Evolutionary conservation across 805 yeast genomes (phyloP).

Genomic region (Kodamaea jinghongensis): DNA sequence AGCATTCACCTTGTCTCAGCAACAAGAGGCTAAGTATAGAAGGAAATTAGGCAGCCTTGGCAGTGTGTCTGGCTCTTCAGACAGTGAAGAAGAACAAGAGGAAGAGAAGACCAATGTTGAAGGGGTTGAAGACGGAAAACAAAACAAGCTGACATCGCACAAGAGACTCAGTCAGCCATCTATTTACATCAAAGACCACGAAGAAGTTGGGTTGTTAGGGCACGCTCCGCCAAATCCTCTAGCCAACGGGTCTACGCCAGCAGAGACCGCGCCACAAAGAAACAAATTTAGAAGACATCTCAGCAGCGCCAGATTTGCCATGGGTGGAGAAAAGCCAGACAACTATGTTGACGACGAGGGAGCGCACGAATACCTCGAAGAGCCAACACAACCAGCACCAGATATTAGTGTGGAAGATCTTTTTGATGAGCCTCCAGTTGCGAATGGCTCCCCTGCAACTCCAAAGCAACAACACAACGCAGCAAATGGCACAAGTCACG

Average conservation of each 20-base stretch:
- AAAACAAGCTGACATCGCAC: not conserved
- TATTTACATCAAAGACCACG: conserved; percentile 26
- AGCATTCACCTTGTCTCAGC: conserved; percentile 50
- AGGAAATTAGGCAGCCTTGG: conserved; percentile 17
- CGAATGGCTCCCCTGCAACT: not conserved
- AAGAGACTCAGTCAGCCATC: conserved; percentile 20
- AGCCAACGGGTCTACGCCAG: not conserved
- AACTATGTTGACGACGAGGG: conserved; percentile 1
- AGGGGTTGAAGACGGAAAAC: conserved; percentile 1
- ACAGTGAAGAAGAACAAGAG: conserved; percentile 9
- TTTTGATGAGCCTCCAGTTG: not conserved
- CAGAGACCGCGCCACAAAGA: not conserved
- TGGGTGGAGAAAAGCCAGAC: not conserved
- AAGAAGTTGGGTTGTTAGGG: conserved; percentile 37
- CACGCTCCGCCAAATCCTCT: conserved; percentile 25
- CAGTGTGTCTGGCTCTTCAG: conserved; percentile 12
- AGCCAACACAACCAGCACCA: not conserved
- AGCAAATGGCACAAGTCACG: conserved; percentile 1
- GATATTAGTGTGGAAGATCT: not conserved
- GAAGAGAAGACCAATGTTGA: conserved; percentile 1
- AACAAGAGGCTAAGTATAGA: conserved; percentile 31
- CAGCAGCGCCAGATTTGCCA: not conserved
- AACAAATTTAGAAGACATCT: conserved; percentile 2
- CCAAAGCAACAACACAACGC: not conserved
- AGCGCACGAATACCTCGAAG: not conserved